Percentiles rank a stretch among this genome's conserved stretches.
These are phyloP conservation scores for Furcasterigmium sp. DNA, from an alignment of 2,329 filamentous ascomycete genomes.

Conservation along the genomic window DNA sequence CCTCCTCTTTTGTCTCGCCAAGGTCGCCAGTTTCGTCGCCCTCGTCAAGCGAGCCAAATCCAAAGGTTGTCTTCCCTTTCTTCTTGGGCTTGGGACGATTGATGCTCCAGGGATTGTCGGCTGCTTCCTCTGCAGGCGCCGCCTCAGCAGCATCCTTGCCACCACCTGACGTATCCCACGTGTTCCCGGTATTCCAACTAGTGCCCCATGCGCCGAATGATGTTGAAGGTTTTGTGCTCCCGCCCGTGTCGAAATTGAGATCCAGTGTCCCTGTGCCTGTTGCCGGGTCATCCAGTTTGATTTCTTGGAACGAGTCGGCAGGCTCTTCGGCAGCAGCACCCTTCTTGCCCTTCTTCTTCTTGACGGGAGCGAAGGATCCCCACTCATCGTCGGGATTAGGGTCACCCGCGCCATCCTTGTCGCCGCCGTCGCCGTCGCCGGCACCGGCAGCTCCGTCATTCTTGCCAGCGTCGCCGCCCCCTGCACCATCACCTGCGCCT, in stretches of 20 bases:
- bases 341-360: constrained; percentile 55
- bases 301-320: constrained; percentile 55
- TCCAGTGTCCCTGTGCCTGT: constrained; percentile 43
- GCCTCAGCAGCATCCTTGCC: constrained; percentile 24
- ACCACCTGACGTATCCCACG: constrained; percentile 36
- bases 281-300: constrained; percentile 57
- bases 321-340: constrained; percentile 22
- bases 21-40: constrained; percentile 20
- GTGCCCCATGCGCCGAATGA: constrained; percentile 55
- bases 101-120: constrained; percentile 45
- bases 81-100: constrained; percentile 46
- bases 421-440: constrained; percentile 21
- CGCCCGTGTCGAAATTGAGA: constrained; percentile 44
- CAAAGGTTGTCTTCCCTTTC: constrained; percentile 37
- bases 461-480: constrained; percentile 22
- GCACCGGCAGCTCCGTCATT: constrained; percentile 28
- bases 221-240: constrained; percentile 30
- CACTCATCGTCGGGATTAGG: constrained; percentile 46
- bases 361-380: constrained; percentile 40
- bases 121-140: constrained; percentile 30
- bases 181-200: constrained; percentile 49
- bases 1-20: constrained; percentile 19
- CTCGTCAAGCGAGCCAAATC: constrained; percentile 43
- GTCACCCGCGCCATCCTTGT: constrained; percentile 27
- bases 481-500: constrained; percentile 23